phyloP scores from a whole-genome alignment of 192 early-diverging fungal species.

The Coemansia javaensis region DNA sequence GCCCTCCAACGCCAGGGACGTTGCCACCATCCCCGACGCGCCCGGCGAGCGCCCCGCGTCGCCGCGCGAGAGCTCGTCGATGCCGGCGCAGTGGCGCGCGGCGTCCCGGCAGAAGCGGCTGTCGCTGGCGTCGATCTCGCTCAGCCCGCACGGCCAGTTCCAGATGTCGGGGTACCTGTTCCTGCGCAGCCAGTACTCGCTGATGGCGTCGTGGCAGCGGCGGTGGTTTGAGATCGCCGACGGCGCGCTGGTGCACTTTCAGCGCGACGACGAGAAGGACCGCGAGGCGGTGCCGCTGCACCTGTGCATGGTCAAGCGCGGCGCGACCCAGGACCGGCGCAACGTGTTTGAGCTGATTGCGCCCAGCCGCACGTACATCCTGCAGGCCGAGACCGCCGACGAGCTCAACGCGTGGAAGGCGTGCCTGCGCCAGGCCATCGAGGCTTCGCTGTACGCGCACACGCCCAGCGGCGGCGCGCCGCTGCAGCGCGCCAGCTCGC shows the following conservation, averaged over 20 bases:
- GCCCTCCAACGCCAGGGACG: no score
- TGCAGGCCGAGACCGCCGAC: conserved; percentile 70
- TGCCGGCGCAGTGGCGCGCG: conserved; percentile 1
- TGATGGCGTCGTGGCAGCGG: conserved; percentile 74
- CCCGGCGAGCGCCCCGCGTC: no score
- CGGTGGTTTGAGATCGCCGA: conserved; percentile 70
- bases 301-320: conserved; percentile 68
- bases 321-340: conserved; percentile 61
- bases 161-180: conserved; percentile 76
- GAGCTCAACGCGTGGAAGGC: conserved; percentile 76
- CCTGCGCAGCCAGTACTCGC: conserved; percentile 66
- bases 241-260: conserved; percentile 54
- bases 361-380: conserved; percentile 63
- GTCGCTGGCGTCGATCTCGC: conserved; percentile 43
- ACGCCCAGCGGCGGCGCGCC: background rate
- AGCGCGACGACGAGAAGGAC: conserved; percentile 57
- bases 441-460: conserved; percentile 40
- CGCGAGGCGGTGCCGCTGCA: conserved; percentile 60
- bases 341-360: conserved; percentile 82
- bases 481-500: conserved; percentile 7
- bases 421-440: conserved; percentile 46
- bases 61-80: background rate
- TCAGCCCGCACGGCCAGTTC: conserved; percentile 35
- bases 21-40: no score
- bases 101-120: conserved; percentile 10